These are phyloP conservation scores for Rhododendron henanense DNA, from an alignment of 148 eudicot species.

Conservation along the genomic window DNA sequence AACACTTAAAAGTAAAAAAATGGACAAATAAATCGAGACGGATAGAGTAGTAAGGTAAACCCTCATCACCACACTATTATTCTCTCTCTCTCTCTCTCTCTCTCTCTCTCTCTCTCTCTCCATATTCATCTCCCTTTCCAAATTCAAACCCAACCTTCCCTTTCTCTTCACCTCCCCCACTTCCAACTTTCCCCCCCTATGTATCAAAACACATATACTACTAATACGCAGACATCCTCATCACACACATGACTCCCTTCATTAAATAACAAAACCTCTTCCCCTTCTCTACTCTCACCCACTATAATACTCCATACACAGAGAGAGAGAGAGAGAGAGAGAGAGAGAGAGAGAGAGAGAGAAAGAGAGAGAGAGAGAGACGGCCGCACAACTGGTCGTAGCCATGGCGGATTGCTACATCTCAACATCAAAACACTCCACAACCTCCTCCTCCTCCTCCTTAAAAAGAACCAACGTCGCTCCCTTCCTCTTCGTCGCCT, in stretches of 20 bases:
- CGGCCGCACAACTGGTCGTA: not conserved
- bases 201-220: not conserved
- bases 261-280: not conserved
- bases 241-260: not conserved
- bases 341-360: not conserved
- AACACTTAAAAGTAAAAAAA: too few species aligned
- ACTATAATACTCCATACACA: too few species aligned
- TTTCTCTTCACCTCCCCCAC: conserved; percentile 15
- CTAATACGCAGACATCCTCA: not conserved
- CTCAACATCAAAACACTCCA: conserved; percentile 37
- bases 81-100: not conserved
- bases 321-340: not conserved
- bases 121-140: not conserved
- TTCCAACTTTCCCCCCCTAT: not conserved
- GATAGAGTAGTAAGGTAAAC: too few species aligned
- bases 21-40: too few species aligned
- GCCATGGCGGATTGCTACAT: conserved; percentile 48
- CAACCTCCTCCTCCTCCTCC: conserved; percentile 14
- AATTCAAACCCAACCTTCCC: conserved; percentile 5
- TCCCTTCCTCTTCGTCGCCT: conserved; percentile 15
- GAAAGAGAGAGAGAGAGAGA: not conserved
- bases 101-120: not conserved
- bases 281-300: not conserved
- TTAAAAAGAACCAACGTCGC: conserved; percentile 14
- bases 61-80: not conserved